Evolutionary conservation across 257 asterid species (phyloP).

Genomic region (Gentiana straminea): DNA sequence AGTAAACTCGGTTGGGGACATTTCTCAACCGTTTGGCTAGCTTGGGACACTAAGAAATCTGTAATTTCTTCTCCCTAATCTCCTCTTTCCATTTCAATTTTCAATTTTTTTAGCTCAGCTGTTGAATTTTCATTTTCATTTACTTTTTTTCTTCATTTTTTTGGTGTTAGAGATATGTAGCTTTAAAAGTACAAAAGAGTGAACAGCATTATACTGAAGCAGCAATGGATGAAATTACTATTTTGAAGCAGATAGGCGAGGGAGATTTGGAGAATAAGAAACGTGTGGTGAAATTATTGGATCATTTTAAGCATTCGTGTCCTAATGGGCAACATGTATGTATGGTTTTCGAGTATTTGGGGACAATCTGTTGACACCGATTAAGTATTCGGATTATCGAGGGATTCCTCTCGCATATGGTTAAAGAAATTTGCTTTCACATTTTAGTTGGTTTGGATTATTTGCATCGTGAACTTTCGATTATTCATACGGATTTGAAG

Average conservation of each 20-base stretch:
- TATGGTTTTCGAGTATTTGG: slow-evolving; percentile 97
- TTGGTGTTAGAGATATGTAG: slow-evolving; percentile 69
- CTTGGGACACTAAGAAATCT: slow-evolving; percentile 84
- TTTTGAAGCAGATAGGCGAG: slow-evolving; percentile 80
- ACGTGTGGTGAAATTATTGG: slow-evolving; percentile 90
- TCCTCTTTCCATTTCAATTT: neutral
- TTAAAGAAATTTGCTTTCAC: slow-evolving; percentile 80
- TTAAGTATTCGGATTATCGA: slow-evolving; percentile 74
- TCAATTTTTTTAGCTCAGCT: too few species aligned
- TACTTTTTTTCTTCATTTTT: slow-evolving; percentile 25
- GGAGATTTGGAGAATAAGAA: slow-evolving; percentile 77
- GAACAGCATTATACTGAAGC: slow-evolving; percentile 96
- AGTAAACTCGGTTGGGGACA: slow-evolving; percentile 99
- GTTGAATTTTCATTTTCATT: neutral
- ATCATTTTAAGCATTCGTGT: slow-evolving; percentile 94
- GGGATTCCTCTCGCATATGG: slow-evolving; percentile 79
- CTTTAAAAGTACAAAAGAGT: slow-evolving; percentile 90
- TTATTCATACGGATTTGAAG: slow-evolving; percentile 95
- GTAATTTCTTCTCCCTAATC: slow-evolving; percentile 18
- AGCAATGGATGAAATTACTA: slow-evolving; percentile 92
- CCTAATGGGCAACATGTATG: slow-evolving; percentile 95
- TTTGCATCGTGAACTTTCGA: slow-evolving; percentile 81
- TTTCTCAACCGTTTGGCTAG: slow-evolving; percentile 97
- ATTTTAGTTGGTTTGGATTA: slow-evolving; percentile 83
- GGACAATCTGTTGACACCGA: slow-evolving; percentile 79